Evolutionary conservation across 768 basidiomycete species (phyloP), one percentile per base, ranked within the genome.

Genomic region (Rhodosporidiobolus sp.): DNA sequence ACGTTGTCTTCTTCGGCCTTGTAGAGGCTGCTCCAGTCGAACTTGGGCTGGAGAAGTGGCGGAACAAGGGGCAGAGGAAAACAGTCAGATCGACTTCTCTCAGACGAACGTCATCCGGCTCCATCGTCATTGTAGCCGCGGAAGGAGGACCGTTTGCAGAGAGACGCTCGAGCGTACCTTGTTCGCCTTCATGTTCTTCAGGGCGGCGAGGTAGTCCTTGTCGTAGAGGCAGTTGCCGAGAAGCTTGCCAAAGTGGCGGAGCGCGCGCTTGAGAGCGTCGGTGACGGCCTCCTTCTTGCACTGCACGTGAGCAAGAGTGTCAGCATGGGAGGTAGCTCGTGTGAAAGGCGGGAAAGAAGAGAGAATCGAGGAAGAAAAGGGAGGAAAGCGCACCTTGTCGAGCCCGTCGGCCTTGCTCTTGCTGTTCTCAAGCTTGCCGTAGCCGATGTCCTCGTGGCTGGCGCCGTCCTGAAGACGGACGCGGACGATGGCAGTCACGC

Each of bases 241-340:
- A 4, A 98, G 83, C 79, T 94, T 96, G 52, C 96, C 96, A 79
- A 98, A 99, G 74, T 88, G 92, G 34, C 92, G 85, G 16, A 99
- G 84, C 2, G 93, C 87, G 45, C 95, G 88, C 81, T 99, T 99
- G 65, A 95, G 83, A 0, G 86, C 95, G 76, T 99, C 96, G 0
- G 96, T 99, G 0, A 97, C 89, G 3, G 96, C 94, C 80, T 98
- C 96, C 77, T 99, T 99, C 85, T 97, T 97, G 79, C 91, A 93
- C 96, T 99, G 77, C 24, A 34, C 19, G n/a, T 6, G 17, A 10
- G 24, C 32, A 22, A 12, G 50, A 11, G 2, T 16, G 14, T 38
- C 30, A 57, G 56, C 34, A 22, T 24, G 9, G 26, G 5, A 14
- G 11, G 38, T 0, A 11, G 24, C 49, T 30, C 4, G 52, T 3